These are phyloP conservation scores for Triticum monococcum DNA, from an alignment of 176 grass and related monocot genomes.

Conservation along the genomic window DNA sequence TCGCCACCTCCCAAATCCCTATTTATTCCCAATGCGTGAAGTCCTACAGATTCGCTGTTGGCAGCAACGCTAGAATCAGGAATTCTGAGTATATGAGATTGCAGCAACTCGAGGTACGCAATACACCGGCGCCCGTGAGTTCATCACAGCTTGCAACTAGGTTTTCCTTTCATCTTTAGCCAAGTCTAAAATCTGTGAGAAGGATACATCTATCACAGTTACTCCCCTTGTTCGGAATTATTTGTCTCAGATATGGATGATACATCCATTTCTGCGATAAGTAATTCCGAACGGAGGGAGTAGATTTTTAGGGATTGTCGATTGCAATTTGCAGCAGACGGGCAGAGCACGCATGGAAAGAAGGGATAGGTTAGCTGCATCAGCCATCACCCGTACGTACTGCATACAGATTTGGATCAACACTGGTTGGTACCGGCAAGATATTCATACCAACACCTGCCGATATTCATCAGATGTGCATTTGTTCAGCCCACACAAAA, in stretches of 20 bases:
- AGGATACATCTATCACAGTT: background rate
- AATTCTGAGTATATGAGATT: background rate
- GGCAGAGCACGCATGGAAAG: background rate
- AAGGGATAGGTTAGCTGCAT: background rate
- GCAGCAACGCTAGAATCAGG: no score
- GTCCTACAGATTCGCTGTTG: no score
- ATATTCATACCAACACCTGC: background rate
- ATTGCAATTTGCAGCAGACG: background rate
- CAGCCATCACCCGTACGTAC: background rate
- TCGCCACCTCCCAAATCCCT: no score
- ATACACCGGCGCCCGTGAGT: background rate
- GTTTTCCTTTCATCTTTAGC: background rate
- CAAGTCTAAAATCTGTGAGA: background rate
- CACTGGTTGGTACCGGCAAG: background rate
- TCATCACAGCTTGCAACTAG: background rate
- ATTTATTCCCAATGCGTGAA: no score
- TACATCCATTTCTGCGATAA: no score
- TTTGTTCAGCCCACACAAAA: no score
- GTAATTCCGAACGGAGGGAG: no score
- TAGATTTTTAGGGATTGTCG: background rate
- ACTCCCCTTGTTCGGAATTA: no score
- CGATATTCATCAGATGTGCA: background rate
- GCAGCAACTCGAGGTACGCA: background rate
- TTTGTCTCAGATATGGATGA: no score
- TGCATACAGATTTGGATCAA: background rate